Evolutionary conservation across 352 stramenopile genomes (phyloP), one percentile per base, ranked within the genome.

Genomic region (Pythium apleroticum): DNA sequence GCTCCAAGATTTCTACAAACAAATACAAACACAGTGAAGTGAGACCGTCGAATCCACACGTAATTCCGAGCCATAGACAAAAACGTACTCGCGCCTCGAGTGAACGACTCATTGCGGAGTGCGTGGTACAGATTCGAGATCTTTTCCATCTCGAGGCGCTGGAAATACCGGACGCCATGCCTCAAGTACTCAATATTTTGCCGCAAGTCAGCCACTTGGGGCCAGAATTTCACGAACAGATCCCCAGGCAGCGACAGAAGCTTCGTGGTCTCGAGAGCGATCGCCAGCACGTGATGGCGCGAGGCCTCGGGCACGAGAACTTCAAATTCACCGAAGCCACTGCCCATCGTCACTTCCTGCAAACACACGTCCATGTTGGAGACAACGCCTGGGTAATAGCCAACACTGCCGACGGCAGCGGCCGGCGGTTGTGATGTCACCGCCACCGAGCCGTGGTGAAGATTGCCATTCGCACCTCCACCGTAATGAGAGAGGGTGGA

Each of bases 291-390:
- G 31, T 76, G 63, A 4, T 67, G 52, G 4, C 65, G 63, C 9
- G 65, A 66, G 6, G 69, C 60, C 1, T 86, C 74, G 12, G 71
- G 70, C 5, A 85, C 57, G 35, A 88, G 76, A 17, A 90, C 73
- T 54, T 87, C 76, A 39, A 90, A 87, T 52, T 90, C 81, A 4
- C 81, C 81, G 68, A 90, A 88, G n/a, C 81, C 79, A 15, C 74
- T 60, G 19, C 76, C 74, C 2, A 63, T 37, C 0, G 35, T 24
- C 24, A 90, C 58, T 24, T 88, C 81, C 14, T 74, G 69, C 3
- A 90, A 66, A 37, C 48, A 80, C 33, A 15, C 20, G 11, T 73
- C 66, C 43, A 63, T 63, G 35, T 59, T 60, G 30, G 48, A 35
- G 15, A 48, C 24, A 8, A 73, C 57, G 25, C 28, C 49, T 24